A percentile compares a stretch with the other conserved stretches of the same genome.
Conservation (phyloP, 768 basidiomycete genomes). For the Hysterangium stoloniferum region DNA sequence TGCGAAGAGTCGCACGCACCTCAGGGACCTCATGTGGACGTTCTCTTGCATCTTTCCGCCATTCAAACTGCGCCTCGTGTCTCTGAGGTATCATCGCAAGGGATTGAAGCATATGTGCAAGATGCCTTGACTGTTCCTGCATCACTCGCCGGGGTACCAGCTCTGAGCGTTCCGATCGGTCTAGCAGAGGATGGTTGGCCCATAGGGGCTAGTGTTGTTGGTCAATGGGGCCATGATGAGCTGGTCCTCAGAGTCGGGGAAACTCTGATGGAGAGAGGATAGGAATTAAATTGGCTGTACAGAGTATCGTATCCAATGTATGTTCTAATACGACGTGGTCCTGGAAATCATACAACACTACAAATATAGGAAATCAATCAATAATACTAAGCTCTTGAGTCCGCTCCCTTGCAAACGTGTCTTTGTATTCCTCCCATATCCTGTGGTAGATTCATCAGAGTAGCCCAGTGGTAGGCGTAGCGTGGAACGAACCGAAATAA, state of each 20-base stretch:
- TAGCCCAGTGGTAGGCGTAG: neutral
- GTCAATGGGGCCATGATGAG: slow-evolving; percentile 79
- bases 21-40: slow-evolving; percentile 42
- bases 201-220: slow-evolving; percentile 73
- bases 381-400: slow-evolving; percentile 72
- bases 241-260: slow-evolving; percentile 49
- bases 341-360: neutral
- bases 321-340: neutral
- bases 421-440: slow-evolving; percentile 96
- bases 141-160: slow-evolving; percentile 83
- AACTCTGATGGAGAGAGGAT: slow-evolving; percentile 31
- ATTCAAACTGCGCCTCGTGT: slow-evolving; percentile 77
- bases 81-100: slow-evolving; percentile 14
- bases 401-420: slow-evolving; percentile 81
- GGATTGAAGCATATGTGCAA: slow-evolving; percentile 68
- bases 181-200: slow-evolving; percentile 60
- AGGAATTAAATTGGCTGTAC: no score
- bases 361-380: slow-evolving; percentile 33
- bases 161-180: slow-evolving; percentile 61
- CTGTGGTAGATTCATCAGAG: slow-evolving; percentile 30
- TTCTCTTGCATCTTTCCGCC: slow-evolving; percentile 81
- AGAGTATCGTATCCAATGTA: neutral
- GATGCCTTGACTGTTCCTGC: slow-evolving; percentile 91
- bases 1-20: neutral
- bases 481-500: slow-evolving; percentile 58